These are phyloP conservation scores for Cadophora luteo-olivacea DNA, from an alignment of 2,329 filamentous ascomycete species.

Conservation along the genomic window DNA sequence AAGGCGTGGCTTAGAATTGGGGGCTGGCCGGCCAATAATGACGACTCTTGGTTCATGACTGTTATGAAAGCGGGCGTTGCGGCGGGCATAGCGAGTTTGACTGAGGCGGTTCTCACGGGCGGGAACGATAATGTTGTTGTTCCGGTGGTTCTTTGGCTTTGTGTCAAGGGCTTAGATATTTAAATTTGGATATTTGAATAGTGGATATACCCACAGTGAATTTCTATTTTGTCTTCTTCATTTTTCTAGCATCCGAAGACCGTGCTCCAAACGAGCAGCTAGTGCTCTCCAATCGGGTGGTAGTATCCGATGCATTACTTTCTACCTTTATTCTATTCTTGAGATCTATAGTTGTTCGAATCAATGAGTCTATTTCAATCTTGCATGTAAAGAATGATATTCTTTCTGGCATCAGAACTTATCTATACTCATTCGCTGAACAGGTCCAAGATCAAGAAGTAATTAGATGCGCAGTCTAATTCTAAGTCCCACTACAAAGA, in stretches of 20 bases:
- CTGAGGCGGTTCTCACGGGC: slow-evolving; percentile 93
- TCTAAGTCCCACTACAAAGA: too few relatives aligned
- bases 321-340: not conserved
- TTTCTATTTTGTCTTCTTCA: not conserved
- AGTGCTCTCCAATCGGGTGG: too few relatives aligned
- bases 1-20: slow-evolving; percentile 79
- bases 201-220: not conserved
- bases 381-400: too few relatives aligned
- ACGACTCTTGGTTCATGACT: slow-evolving; percentile 73
- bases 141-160: slow-evolving; percentile 89
- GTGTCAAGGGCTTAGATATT: slow-evolving; percentile 73
- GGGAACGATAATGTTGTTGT: slow-evolving; percentile 99
- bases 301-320: not conserved
- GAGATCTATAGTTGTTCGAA: too few relatives aligned
- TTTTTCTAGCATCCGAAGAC: not conserved
- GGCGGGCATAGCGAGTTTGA: slow-evolving; percentile 82
- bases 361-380: too few relatives aligned
- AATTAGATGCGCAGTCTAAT: too few relatives aligned
- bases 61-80: slow-evolving; percentile 75
- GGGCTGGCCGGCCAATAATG: slow-evolving; percentile 79
- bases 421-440: too few relatives aligned
- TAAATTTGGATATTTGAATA: slow-evolving; percentile 32
- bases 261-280: too few relatives aligned
- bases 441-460: too few relatives aligned
- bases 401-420: too few relatives aligned